These are phyloP conservation scores for Dimargaris verticillata DNA, from an alignment of 192 early-diverging fungal species.

Conservation along the genomic window DNA sequence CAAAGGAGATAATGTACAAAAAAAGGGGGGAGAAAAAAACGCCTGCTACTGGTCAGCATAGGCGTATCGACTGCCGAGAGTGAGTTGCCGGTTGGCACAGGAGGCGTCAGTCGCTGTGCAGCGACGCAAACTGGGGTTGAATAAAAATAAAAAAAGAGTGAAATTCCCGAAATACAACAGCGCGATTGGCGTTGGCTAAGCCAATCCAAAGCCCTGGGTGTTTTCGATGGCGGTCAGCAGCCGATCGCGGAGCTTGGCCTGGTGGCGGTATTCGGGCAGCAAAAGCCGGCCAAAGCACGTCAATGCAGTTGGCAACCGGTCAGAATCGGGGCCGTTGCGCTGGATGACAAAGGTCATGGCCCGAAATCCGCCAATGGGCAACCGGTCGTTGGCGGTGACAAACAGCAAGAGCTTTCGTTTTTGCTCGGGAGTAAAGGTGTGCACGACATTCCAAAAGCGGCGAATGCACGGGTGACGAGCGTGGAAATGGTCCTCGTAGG, in stretches of 20 bases:
- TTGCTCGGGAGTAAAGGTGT: conserved; percentile 36
- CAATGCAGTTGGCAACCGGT: conserved; percentile 62
- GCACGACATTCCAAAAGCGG: conserved; percentile 74
- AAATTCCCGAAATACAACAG: too few relatives aligned
- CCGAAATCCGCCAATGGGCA: conserved; percentile 67
- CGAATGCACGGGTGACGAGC: conserved; percentile 44
- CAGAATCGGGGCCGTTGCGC: conserved; percentile 74
- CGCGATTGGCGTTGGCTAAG: conserved; percentile 26
- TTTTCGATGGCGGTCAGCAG: conserved; percentile 82
- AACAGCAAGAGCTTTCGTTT: conserved; percentile 65
- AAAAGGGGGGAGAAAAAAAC: too few relatives aligned
- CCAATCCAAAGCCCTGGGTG: conserved; percentile 82
- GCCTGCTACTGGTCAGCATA: too few relatives aligned
- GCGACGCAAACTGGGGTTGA: too few relatives aligned
- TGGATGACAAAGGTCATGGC: conserved; percentile 83
- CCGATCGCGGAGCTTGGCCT: conserved; percentile 54
- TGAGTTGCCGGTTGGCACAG: too few relatives aligned
- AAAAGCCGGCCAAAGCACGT: conserved; percentile 84
- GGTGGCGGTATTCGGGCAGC: conserved; percentile 62
- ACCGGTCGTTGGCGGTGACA: conserved; percentile 81
- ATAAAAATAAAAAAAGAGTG: too few relatives aligned
- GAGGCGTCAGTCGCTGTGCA: too few relatives aligned
- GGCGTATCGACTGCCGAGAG: too few relatives aligned
- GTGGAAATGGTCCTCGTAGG: conserved; percentile 76
- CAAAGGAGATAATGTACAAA: too few relatives aligned